phyloP scores from a whole-genome alignment of 768 basidiomycete species.

The Thelephora aurantiotincta region DNA sequence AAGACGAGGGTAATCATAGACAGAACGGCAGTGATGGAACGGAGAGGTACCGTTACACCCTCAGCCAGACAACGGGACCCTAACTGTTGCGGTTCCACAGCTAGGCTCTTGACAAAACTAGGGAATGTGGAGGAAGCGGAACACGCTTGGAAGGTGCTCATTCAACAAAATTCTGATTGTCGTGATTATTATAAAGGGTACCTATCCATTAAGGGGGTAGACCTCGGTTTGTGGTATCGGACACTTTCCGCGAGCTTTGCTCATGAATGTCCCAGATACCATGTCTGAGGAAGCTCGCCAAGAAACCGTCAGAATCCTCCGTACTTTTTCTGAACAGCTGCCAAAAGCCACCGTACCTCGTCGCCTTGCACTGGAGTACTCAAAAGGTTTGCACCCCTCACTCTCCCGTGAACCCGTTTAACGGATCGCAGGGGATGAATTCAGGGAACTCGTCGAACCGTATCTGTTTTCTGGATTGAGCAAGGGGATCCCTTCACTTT shows the following conservation, averaged over 20 bases:
- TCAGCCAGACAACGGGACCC: conserved; percentile 3
- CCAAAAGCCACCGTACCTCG: conserved; percentile 59
- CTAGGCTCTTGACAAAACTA: conserved; percentile 62
- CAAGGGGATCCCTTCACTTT: conserved; percentile 87
- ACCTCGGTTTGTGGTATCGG: conserved; percentile 35
- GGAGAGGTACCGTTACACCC: conserved; percentile 32
- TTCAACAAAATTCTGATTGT: conserved; percentile 78
- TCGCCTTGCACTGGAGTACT: conserved; percentile 59
- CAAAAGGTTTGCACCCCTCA: conserved; percentile 25
- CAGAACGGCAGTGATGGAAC: conserved; percentile 52
- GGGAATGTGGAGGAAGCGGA: conserved; percentile 54
- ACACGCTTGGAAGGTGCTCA: conserved; percentile 64
- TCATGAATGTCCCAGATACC: conserved; percentile 16
- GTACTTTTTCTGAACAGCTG: conserved; percentile 42
- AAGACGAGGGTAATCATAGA: conserved; percentile 60
- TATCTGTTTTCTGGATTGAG: conserved; percentile 61
- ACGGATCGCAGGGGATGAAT: conserved; percentile 38
- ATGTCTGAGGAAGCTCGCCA: conserved; percentile 34
- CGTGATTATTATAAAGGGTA: conserved; percentile 70
- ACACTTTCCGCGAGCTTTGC: neutral
- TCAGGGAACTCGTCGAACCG: conserved; percentile 43
- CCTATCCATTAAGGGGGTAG: conserved; percentile 48
- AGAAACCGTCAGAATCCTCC: conserved; percentile 42
- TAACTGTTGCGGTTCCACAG: conserved; percentile 23
- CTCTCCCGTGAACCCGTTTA: neutral